Evolutionary conservation across 257 asterid species (phyloP).

Genomic region (Solanum virginianum): DNA sequence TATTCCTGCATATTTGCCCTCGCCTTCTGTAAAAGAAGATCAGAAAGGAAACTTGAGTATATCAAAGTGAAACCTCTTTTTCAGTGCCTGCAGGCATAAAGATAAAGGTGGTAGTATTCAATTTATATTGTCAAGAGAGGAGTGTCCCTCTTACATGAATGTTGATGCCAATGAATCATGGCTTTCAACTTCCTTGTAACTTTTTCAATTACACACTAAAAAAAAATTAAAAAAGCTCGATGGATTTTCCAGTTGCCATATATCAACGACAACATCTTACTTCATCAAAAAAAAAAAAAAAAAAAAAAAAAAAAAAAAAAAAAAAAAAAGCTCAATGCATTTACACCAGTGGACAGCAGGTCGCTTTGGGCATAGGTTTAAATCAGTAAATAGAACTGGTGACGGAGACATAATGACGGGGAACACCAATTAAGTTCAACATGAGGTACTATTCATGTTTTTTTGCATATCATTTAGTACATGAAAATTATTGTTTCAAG

Average conservation of each 20-base stretch:
- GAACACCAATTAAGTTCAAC: not conserved
- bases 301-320: not conserved
- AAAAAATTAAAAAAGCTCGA: not conserved
- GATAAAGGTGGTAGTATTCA: not conserved
- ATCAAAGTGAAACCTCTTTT: not conserved
- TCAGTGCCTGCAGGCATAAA: not conserved
- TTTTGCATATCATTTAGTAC: not conserved
- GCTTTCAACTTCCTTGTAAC: not conserved
- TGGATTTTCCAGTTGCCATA: not conserved
- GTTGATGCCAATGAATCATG: not conserved
- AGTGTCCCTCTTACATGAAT: not conserved
- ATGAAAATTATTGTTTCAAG: not conserved
- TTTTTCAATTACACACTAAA: not conserved
- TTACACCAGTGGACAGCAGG: not conserved
- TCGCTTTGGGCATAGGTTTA: not conserved
- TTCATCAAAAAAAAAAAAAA: not conserved
- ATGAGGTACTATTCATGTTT: not conserved
- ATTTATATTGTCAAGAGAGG: not conserved
- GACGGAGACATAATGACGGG: not conserved
- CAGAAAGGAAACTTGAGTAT: not conserved
- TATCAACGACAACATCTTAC: no score
- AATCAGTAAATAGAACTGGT: not conserved
- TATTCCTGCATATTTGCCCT: conserved; percentile 12
- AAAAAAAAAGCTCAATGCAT: not conserved
- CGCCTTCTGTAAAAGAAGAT: conserved; percentile 22